A percentile compares a stretch with the other conserved stretches of the same genome.
These are phyloP conservation scores for Scalesia atractyloides DNA, from an alignment of 129 eudicot species.

Conservation along the genomic window DNA sequence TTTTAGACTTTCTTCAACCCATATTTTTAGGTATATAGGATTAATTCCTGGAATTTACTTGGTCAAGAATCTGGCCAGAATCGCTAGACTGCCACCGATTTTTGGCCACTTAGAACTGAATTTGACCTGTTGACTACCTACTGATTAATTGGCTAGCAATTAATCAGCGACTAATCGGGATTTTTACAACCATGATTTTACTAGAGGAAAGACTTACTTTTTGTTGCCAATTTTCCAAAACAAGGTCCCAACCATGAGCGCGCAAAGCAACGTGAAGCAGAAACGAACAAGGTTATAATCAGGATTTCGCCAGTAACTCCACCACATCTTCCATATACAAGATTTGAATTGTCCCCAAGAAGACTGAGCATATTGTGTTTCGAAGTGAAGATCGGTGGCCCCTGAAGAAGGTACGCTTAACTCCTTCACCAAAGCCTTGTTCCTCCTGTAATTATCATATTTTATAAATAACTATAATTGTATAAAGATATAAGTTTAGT, in stretches of 20 bases:
- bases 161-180: too few relatives aligned
- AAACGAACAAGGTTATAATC: slow-evolving; percentile 73
- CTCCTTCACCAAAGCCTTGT: slow-evolving; percentile 66
- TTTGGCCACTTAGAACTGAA: too few relatives aligned
- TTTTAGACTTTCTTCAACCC: too few relatives aligned
- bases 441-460: slow-evolving; percentile 18
- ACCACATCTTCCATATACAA: slow-evolving; percentile 78
- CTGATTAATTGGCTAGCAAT: too few relatives aligned
- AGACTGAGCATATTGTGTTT: slow-evolving; percentile 60
- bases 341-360: slow-evolving; percentile 67
- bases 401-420: slow-evolving; percentile 63
- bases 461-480: not conserved
- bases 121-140: too few relatives aligned
- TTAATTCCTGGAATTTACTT: too few relatives aligned
- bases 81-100: too few relatives aligned
- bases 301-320: slow-evolving; percentile 93
- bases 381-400: slow-evolving; percentile 57
- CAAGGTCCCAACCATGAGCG: slow-evolving; percentile 61
- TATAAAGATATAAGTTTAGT: not conserved
- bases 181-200: too few relatives aligned
- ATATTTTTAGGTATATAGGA: too few relatives aligned
- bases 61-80: too few relatives aligned
- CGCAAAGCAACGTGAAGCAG: slow-evolving; percentile 63
- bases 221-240: slow-evolving; percentile 74
- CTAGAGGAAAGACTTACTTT: slow-evolving; percentile 37